These are phyloP conservation scores for Penicillium verhagenii DNA, from an alignment of 495 filamentous ascomycete species.

Conservation along the genomic window DNA sequence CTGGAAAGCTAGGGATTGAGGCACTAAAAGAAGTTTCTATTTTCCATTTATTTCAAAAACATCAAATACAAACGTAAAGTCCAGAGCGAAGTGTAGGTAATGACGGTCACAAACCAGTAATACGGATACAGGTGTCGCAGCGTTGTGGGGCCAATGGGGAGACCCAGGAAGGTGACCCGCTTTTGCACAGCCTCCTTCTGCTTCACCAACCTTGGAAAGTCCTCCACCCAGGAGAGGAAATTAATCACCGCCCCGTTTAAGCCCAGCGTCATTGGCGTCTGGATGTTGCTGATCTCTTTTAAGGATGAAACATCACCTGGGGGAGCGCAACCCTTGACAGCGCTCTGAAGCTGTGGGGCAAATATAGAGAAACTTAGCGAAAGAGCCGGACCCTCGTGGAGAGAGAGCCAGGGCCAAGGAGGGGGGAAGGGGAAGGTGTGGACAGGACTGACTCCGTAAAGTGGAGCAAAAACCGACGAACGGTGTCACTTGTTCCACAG, in stretches of 20 bases:
- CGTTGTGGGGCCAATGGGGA: conserved; percentile 22
- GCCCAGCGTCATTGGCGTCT: conserved; percentile 23
- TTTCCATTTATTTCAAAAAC: too few relatives aligned
- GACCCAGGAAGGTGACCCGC: conserved; percentile 23
- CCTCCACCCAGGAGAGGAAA: conserved; percentile 17
- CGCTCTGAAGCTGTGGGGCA: conserved; percentile 1
- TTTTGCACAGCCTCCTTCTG: conserved; percentile 35
- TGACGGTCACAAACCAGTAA: conserved; percentile 19
- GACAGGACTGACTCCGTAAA: neutral
- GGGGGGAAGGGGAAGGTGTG: neutral
- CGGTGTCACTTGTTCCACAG: neutral
- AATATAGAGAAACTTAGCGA: neutral
- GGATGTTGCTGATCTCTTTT: conserved; percentile 18
- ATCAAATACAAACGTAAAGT: neutral
- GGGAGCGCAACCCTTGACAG: conserved; percentile 8
- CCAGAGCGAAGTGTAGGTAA: conserved; percentile 1
- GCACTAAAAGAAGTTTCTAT: too few relatives aligned
- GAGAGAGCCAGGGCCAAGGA: too few relatives aligned
- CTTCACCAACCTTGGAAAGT: conserved; percentile 26
- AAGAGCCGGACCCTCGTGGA: conserved; percentile 7
- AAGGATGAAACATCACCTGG: conserved; percentile 10
- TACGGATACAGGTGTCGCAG: conserved; percentile 12
- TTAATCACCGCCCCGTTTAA: conserved; percentile 10
- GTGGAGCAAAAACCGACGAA: conserved; percentile 7
- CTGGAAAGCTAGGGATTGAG: too few relatives aligned